Evolutionary conservation across 768 basidiomycete genomes (phyloP).

Genomic region (Suillus lakei): DNA sequence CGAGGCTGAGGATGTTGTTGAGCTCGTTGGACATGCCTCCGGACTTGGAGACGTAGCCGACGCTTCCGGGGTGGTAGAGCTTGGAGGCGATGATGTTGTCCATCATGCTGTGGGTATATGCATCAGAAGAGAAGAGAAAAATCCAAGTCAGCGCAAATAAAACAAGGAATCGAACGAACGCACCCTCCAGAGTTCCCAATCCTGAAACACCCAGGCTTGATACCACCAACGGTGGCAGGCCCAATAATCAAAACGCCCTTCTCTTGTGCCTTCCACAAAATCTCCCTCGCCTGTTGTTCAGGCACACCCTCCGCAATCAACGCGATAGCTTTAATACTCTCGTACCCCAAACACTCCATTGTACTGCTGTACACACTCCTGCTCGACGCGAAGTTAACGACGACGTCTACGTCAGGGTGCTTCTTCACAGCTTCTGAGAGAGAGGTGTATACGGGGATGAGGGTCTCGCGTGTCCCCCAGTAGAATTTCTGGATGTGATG

Average conservation of each 20-base stretch:
- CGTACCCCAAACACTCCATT: constrained; percentile 78
- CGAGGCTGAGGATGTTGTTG: constrained; percentile 98
- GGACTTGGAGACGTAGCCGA: constrained; percentile 99
- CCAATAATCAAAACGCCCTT: constrained; percentile 93
- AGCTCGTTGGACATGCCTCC: constrained; percentile 99
- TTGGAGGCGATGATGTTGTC: constrained; percentile 99
- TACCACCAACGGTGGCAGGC: constrained; percentile 98
- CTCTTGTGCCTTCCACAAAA: constrained; percentile 84
- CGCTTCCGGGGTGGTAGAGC: constrained; percentile 95
- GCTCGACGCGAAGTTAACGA: constrained; percentile 97
- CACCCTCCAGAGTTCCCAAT: constrained; percentile 99
- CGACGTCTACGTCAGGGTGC: constrained; percentile 95
- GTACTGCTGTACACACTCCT: constrained; percentile 95
- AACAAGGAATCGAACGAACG: background rate
- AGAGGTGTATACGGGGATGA: constrained; percentile 95
- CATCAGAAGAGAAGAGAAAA: no score
- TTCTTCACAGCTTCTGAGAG: constrained; percentile 89
- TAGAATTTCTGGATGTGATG: constrained; percentile 99
- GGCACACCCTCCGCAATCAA: constrained; percentile 99
- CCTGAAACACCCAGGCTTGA: constrained; percentile 99
- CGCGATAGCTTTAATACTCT: constrained; percentile 63
- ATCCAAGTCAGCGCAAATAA: background rate
- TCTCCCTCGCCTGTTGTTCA: constrained; percentile 95
- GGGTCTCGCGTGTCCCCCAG: constrained; percentile 99
- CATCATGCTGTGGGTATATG: constrained; percentile 94